These are phyloP conservation scores for Plasmodium blacklocki DNA, from an alignment of 169 alveolate species.

Conservation along the genomic window DNA sequence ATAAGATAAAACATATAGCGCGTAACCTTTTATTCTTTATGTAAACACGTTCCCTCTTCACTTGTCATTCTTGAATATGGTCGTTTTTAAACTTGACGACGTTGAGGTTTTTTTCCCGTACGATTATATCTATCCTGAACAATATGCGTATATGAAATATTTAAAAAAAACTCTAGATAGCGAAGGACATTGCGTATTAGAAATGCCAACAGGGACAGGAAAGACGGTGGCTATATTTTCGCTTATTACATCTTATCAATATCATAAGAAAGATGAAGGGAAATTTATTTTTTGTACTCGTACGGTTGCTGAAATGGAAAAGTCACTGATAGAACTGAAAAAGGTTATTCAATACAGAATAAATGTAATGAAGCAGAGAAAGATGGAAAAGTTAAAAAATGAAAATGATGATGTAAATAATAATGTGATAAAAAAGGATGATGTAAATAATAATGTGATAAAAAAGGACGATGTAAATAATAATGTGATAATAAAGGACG, in stretches of 20 bases:
- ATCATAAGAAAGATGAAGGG: slow-evolving; percentile 89
- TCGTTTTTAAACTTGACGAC: slow-evolving; percentile 91
- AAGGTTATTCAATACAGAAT: slow-evolving; percentile 90
- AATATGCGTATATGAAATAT: slow-evolving; percentile 93
- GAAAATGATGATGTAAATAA: slow-evolving; percentile 15
- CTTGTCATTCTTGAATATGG: slow-evolving; percentile 76
- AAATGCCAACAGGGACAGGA: slow-evolving; percentile 99
- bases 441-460: background rate
- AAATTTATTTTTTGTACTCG: slow-evolving; percentile 94
- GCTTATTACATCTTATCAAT: slow-evolving; percentile 93
- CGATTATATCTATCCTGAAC: slow-evolving; percentile 95
- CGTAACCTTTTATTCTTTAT: background rate
- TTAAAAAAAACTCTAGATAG: slow-evolving; percentile 92
- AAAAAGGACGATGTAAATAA: background rate
- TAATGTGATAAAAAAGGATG: slow-evolving; percentile 2
- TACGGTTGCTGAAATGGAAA: slow-evolving; percentile 99
- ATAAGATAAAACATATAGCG: background rate
- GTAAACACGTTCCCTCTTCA: too few species aligned
- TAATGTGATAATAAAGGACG: background rate
- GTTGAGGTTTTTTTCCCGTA: slow-evolving; percentile 96
- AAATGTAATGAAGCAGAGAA: slow-evolving; percentile 10
- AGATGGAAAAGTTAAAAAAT: slow-evolving; percentile 79
- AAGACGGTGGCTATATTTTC: slow-evolving; percentile 97
- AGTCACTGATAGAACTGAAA: slow-evolving; percentile 95
- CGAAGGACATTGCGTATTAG: slow-evolving; percentile 97